Base-by-base conservation (phyloP, 2,329 filamentous ascomycete genomes). In the Xylaria arbuscula region DNA sequence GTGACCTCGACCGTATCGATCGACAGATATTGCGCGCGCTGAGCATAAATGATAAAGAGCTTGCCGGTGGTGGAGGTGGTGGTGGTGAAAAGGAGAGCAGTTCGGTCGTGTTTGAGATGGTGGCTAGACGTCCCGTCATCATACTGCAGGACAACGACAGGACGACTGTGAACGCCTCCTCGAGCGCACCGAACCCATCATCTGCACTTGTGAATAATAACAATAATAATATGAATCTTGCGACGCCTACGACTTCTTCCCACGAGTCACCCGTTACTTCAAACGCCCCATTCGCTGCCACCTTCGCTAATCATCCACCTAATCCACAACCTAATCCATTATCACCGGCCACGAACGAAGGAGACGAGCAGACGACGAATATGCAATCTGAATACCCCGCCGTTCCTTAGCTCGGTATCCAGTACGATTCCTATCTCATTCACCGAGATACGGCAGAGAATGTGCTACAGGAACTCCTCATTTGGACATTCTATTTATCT, bases 11-110 rank as follows among this genome's bases (percentile, higher is more conserved):
- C 48, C 71, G 70, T 28, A 73, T 77, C 56, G 76, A 77, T 57
- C 67, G 66, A 13, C 75, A 77, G 28, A 77, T 77, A 59, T 45
- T 77, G 28, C 74, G 76, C 40, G 75, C 76, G 0, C 71, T 77
- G 10, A 74, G 72, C 47, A 75, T 77, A 68, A 72, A 71, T 59
- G 76, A 77, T 13, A 71, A 68, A 58, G 75, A 77, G 47, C 15
- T 68, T 10, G 70, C 71, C 1, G 64, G 64, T 28, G 28, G 28
- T 28, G 28, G 28, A 28, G 28, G 28, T 28, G 28, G 28, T 28
- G 28, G 28, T 1, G 66, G 38, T 24, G 64, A 67, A n/a, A 70
- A 67, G 19, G 70, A 73, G 2, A 66, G 64, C 11, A 57, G 66
- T 13, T 53, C 64, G 1, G 70, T 71, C 6, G 69, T 70, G 8